phyloP scores from a whole-genome alignment of 345 rosid species.

The Anastatica hierochuntica region DNA sequence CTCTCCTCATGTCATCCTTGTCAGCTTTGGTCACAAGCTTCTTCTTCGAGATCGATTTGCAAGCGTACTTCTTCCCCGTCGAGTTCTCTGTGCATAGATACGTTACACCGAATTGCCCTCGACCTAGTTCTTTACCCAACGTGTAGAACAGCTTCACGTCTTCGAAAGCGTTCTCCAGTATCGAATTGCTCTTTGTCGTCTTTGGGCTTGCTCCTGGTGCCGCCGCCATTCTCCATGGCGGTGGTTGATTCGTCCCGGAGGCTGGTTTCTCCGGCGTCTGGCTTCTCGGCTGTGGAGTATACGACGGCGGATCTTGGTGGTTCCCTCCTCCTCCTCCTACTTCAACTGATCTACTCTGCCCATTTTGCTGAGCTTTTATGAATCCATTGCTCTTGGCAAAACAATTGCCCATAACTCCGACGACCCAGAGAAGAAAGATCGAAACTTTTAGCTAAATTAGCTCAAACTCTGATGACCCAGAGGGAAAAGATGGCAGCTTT shows the following conservation, averaged over 20 bases:
- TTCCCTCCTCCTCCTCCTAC: slow-evolving; percentile 15
- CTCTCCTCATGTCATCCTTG: slow-evolving; percentile 63
- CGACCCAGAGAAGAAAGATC: neutral
- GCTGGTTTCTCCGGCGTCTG: slow-evolving; percentile 13
- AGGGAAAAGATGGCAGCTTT: neutral
- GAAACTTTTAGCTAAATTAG: neutral
- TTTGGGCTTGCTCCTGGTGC: slow-evolving; percentile 20
- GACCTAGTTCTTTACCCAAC: slow-evolving; percentile 58
- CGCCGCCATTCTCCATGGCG: slow-evolving; percentile 22
- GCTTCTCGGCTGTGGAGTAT: too few species aligned
- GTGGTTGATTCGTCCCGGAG: slow-evolving; percentile 8
- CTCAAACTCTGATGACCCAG: too few species aligned
- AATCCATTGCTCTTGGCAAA: slow-evolving; percentile 29
- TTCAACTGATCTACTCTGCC: slow-evolving; percentile 16
- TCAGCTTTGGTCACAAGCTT: slow-evolving; percentile 46
- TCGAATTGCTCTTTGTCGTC: slow-evolving; percentile 15
- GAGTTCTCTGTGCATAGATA: slow-evolving; percentile 62
- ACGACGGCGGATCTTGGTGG: slow-evolving; percentile 22
- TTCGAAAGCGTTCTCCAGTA: slow-evolving; percentile 61
- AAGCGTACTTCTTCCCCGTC: slow-evolving; percentile 50
- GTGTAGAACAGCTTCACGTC: slow-evolving; percentile 50
- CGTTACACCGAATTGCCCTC: slow-evolving; percentile 87
- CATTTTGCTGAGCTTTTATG: slow-evolving; percentile 18
- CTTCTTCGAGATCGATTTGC: slow-evolving; percentile 74
- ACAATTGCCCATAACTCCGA: slow-evolving; percentile 40